A percentile compares a stretch with the other conserved stretches of the same genome.
Evolutionary conservation across 2,329 filamentous ascomycete genomes (phyloP).

Genomic region (Hymenoscyphus repandus): DNA sequence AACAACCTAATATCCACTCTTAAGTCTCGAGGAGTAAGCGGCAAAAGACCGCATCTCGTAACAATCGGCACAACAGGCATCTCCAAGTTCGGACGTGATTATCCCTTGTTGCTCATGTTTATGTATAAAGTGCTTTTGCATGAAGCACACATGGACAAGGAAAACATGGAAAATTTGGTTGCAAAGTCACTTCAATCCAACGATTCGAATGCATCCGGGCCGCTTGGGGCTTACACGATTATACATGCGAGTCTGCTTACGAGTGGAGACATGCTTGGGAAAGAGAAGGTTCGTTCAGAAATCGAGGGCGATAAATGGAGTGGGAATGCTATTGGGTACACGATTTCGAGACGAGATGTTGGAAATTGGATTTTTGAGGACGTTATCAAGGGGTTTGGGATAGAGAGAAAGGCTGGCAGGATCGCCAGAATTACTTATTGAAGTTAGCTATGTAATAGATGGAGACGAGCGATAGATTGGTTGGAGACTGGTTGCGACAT

Average conservation of each 20-base stretch:
- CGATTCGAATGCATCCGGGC: background rate
- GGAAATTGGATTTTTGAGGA: constrained; percentile 31
- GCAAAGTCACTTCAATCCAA: constrained; percentile 16
- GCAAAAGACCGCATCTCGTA: constrained; percentile 33
- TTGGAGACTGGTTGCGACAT: too few species aligned
- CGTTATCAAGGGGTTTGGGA: constrained; percentile 11
- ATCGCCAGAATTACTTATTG: constrained; percentile 2
- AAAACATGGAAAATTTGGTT: constrained; percentile 39
- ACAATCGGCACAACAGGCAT: constrained; percentile 41
- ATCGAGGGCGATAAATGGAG: constrained; percentile 18
- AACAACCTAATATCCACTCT: constrained; percentile 36
- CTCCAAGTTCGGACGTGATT: constrained; percentile 34
- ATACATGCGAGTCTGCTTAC: constrained; percentile 30
- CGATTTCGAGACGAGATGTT: constrained; percentile 32
- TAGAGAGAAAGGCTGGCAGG: background rate
- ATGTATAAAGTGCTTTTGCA: constrained; percentile 39
- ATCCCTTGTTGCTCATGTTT: constrained; percentile 39
- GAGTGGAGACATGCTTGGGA: constrained; percentile 24
- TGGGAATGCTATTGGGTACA: constrained; percentile 32
- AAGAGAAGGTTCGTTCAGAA: constrained; percentile 21
- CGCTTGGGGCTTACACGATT: constrained; percentile 10
- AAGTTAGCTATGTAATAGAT: background rate
- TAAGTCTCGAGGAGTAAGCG: background rate
- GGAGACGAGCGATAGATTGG: too few species aligned
- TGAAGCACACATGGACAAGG: constrained; percentile 44